A percentile compares a stretch with the other conserved stretches of the same genome.
Evolutionary conservation across 164 flowering plant genomes (phyloP).

Genomic region (Vitis rotundifolia): DNA sequence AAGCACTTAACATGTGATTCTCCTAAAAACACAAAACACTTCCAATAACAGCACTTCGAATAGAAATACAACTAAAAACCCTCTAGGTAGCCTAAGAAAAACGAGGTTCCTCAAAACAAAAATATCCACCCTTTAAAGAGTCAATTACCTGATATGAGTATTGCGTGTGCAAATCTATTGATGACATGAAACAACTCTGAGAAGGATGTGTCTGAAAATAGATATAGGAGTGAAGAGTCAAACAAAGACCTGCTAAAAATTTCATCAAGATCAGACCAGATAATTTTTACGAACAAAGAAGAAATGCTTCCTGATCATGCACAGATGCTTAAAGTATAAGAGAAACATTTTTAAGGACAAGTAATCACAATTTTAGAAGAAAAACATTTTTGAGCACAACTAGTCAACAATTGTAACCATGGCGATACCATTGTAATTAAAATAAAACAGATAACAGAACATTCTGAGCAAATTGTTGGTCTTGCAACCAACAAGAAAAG

Average conservation of each 20-base stretch:
- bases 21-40: too few relatives aligned
- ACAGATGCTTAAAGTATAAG: neutral
- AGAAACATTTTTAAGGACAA: too few relatives aligned
- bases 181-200: constrained; percentile 85
- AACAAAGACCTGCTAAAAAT: neutral
- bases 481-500: too few relatives aligned
- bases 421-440: too few relatives aligned
- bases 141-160: constrained; percentile 78
- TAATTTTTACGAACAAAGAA: neutral
- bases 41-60: too few relatives aligned
- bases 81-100: neutral
- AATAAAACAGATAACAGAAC: neutral
- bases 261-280: too few relatives aligned
- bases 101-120: neutral
- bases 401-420: too few relatives aligned
- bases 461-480: neutral
- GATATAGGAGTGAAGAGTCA: constrained; percentile 1
- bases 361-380: too few relatives aligned
- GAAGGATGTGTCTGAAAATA: constrained; percentile 87
- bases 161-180: constrained; percentile 84
- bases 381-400: too few relatives aligned
- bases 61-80: neutral
- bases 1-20: too few relatives aligned
- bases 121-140: neutral
- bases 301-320: neutral